A percentile compares a stretch with the other conserved stretches of the same genome.
Conservation (phyloP, 805 yeast genomes). For the Brettanomyces custersianus region DNA sequence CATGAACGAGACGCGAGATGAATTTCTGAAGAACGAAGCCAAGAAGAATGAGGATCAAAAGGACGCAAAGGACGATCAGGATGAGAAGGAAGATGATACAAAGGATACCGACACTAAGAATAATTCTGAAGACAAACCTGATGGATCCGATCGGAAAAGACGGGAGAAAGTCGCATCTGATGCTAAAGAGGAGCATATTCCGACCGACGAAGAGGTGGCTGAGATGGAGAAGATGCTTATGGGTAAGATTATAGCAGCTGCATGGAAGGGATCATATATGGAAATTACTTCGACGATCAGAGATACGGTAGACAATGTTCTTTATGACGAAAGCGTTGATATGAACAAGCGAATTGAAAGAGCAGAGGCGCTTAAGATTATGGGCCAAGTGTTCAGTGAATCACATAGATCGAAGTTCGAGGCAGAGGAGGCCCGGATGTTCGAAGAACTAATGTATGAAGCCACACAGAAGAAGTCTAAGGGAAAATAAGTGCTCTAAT, state of each 20-base stretch:
- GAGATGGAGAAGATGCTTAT: slow-evolving; percentile 75
- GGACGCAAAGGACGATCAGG: not conserved
- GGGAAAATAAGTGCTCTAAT: slow-evolving; percentile 23
- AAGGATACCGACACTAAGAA: not conserved
- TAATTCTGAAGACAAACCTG: not conserved
- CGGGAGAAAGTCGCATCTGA: slow-evolving; percentile 18
- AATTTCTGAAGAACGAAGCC: slow-evolving; percentile 18
- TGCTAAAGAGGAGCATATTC: slow-evolving; percentile 21
- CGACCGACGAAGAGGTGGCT: slow-evolving; percentile 50
- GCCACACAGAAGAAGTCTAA: slow-evolving; percentile 58
- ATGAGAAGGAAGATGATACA: not conserved
- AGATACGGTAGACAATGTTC: slow-evolving; percentile 71
- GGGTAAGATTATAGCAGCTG: slow-evolving; percentile 87
- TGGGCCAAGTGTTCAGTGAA: slow-evolving; percentile 61
- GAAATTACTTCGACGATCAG: slow-evolving; percentile 77
- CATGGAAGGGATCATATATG: slow-evolving; percentile 89
- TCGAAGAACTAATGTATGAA: slow-evolving; percentile 88
- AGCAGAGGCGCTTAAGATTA: slow-evolving; percentile 67
- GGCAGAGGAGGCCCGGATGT: slow-evolving; percentile 83
- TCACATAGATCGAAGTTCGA: slow-evolving; percentile 78
- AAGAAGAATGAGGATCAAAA: slow-evolving; percentile 8
- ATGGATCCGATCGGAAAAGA: slow-evolving; percentile 2
- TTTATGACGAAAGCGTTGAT: slow-evolving; percentile 58
- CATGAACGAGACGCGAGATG: slow-evolving; percentile 47
- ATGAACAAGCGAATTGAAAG: slow-evolving; percentile 56